Evolutionary conservation across 177 flowering plant genomes (phyloP).

Genomic region (Vitis hybrid): DNA sequence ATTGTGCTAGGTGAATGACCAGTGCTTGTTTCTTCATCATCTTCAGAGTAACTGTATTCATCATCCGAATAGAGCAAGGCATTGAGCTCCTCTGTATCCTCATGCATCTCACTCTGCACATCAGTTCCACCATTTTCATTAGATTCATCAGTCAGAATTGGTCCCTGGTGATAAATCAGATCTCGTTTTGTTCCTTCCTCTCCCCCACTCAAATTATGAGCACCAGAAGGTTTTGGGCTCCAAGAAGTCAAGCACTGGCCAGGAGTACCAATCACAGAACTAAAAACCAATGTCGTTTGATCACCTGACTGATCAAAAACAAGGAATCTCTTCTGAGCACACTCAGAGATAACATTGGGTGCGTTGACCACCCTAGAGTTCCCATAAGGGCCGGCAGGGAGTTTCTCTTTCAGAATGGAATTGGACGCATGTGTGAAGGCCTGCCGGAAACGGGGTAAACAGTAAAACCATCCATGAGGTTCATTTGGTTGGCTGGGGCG

Average conservation of each 20-base stretch:
- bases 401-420: conserved; percentile 20
- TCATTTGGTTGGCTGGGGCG: conserved; percentile 29
- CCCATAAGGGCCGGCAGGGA: conserved; percentile 11
- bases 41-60: conserved; percentile 41
- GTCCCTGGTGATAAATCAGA: conserved; percentile 7
- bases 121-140: conserved; percentile 27
- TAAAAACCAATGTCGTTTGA: conserved; percentile 59
- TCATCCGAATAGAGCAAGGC: conserved; percentile 85
- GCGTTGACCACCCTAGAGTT: conserved; percentile 3
- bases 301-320: conserved; percentile 82
- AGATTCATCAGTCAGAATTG: conserved; percentile 21
- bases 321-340: conserved; percentile 55
- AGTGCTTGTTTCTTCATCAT: conserved; percentile 83
- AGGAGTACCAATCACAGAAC: conserved; percentile 48
- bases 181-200: conserved; percentile 13
- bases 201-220: conserved; percentile 19
- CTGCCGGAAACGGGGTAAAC: conserved; percentile 49
- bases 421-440: conserved; percentile 30
- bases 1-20: conserved; percentile 79
- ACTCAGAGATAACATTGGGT: conserved; percentile 19
- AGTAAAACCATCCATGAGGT: conserved; percentile 53
- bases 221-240: conserved; percentile 20
- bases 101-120: conserved; percentile 68
- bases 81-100: conserved; percentile 86
- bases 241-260: conserved; percentile 24